phyloP scores from a whole-genome alignment of 148 eudicot genomes.

The Nyssa sinensis region DNA sequence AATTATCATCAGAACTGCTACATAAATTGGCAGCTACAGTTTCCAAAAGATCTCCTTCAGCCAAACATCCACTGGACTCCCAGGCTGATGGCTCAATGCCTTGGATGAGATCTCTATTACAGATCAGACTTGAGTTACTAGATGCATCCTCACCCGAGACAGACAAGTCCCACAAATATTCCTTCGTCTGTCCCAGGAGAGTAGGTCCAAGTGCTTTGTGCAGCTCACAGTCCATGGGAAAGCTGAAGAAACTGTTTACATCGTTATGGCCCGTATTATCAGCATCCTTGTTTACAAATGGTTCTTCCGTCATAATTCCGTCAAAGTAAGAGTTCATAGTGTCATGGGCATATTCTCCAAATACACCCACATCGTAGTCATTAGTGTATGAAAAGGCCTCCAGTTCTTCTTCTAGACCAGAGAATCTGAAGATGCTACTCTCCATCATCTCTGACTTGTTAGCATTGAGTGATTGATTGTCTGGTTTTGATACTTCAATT shows the following conservation, averaged over 20 bases:
- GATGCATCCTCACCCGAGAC: slow-evolving; percentile 8
- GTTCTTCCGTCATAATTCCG: slow-evolving; percentile 18
- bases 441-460: slow-evolving; percentile 18
- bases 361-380: slow-evolving; percentile 18
- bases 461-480: slow-evolving; percentile 17
- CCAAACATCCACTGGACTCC: slow-evolving; percentile 28
- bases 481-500: slow-evolving; percentile 16
- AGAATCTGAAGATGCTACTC: slow-evolving; percentile 22
- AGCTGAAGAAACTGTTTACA: slow-evolving; percentile 27
- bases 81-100: slow-evolving; percentile 15
- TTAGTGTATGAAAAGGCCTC: slow-evolving; percentile 10
- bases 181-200: slow-evolving; percentile 17
- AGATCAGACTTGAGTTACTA: slow-evolving; percentile 14
- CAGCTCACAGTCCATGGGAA: slow-evolving; percentile 39
- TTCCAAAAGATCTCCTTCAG: slow-evolving; percentile 36
- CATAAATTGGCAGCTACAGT: slow-evolving; percentile 31
- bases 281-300: slow-evolving; percentile 14
- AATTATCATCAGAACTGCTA: slow-evolving; percentile 29
- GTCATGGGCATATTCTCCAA: slow-evolving; percentile 23
- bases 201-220: slow-evolving; percentile 42
- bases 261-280: slow-evolving; percentile 8
- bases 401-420: slow-evolving; percentile 32
- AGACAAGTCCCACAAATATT: slow-evolving; percentile 15
- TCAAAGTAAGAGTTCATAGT: slow-evolving; percentile 11
- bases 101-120: slow-evolving; percentile 14